Conservation (phyloP, 768 basidiomycete genomes). For the Lentinus brumalis region DNA sequence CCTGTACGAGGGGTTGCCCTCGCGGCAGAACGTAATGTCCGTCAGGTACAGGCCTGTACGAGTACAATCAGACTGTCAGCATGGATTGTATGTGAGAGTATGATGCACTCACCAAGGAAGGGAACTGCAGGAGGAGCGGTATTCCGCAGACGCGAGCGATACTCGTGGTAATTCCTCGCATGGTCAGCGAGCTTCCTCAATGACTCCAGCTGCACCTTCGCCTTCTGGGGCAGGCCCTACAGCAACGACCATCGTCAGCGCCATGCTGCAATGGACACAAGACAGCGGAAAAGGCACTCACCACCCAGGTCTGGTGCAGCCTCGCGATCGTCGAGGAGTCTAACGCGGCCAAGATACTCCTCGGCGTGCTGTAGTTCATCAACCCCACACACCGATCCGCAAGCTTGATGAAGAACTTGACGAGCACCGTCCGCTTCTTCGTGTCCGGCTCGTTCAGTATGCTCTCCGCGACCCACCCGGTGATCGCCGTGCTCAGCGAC, state of each 20-base stretch:
- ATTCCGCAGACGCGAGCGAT: constrained; percentile 83
- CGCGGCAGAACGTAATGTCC: constrained; percentile 93
- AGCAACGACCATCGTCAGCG: not conserved
- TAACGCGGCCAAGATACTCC: constrained; percentile 90
- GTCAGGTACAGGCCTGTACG: constrained; percentile 78
- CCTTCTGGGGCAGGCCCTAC: constrained; percentile 85
- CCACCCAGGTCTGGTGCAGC: constrained; percentile 91
- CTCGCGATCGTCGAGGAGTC: constrained; percentile 95
- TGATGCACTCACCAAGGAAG: constrained; percentile 73
- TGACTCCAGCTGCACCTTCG: constrained; percentile 73
- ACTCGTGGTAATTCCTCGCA: constrained; percentile 87
- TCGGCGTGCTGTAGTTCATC: constrained; percentile 90
- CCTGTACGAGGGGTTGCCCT: constrained; percentile 88
- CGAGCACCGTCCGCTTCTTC: constrained; percentile 74
- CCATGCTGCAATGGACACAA: not conserved
- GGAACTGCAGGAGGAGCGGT: constrained; percentile 93
- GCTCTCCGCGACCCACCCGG: constrained; percentile 95
- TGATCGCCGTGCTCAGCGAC: constrained; percentile 87
- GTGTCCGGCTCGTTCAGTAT: constrained; percentile 89
- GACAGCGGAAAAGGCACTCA: constrained; percentile 43
- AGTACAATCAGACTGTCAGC: constrained; percentile 1
- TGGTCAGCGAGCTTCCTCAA: constrained; percentile 90
- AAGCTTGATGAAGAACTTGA: constrained; percentile 94
- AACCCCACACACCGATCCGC: constrained; percentile 83
- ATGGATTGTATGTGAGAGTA: constrained; percentile 14